A percentile compares a stretch with the other conserved stretches of the same genome.
phyloP scores from a whole-genome alignment of 108 stramenopile species.

The Nitzschia sp. region DNA sequence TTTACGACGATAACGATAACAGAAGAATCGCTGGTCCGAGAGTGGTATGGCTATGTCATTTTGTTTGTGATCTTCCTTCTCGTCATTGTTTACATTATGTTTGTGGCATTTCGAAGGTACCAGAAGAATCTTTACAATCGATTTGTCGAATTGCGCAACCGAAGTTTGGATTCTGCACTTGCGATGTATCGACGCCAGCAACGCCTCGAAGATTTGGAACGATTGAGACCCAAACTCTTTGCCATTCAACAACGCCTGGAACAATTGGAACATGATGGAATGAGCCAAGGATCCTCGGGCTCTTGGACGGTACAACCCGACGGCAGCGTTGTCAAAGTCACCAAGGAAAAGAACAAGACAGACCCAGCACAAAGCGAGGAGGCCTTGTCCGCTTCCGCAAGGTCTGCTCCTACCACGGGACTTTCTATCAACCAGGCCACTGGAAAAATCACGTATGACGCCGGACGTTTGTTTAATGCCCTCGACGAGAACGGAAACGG shows the following conservation, averaged over 20 bases:
- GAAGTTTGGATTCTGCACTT: neutral
- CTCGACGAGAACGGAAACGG: slow-evolving; percentile 38
- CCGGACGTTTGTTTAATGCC: slow-evolving; percentile 34
- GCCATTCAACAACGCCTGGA: slow-evolving; percentile 37
- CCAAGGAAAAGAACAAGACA: neutral
- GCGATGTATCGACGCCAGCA: neutral
- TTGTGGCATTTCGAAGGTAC: neutral
- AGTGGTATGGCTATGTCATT: slow-evolving; percentile 24
- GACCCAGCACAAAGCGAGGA: neutral
- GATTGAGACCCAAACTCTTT: slow-evolving; percentile 40
- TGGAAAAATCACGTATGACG: slow-evolving; percentile 33
- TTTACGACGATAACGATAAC: no score
- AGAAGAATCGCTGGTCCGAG: slow-evolving; percentile 19
- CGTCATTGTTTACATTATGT: neutral
- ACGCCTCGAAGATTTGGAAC: slow-evolving; percentile 25
- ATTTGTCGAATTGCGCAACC: neutral
- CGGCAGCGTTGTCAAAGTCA: no score
- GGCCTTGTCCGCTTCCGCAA: neutral
- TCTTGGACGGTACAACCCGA: no score
- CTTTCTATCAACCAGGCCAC: neutral
- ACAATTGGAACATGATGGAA: slow-evolving; percentile 17
- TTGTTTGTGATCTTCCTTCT: slow-evolving; percentile 11
- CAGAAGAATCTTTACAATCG: slow-evolving; percentile 9
- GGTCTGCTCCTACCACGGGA: neutral
- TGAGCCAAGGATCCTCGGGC: no score